phyloP scores from a whole-genome alignment of 176 grass and related monocot genomes.

The Cocos nucifera region DNA sequence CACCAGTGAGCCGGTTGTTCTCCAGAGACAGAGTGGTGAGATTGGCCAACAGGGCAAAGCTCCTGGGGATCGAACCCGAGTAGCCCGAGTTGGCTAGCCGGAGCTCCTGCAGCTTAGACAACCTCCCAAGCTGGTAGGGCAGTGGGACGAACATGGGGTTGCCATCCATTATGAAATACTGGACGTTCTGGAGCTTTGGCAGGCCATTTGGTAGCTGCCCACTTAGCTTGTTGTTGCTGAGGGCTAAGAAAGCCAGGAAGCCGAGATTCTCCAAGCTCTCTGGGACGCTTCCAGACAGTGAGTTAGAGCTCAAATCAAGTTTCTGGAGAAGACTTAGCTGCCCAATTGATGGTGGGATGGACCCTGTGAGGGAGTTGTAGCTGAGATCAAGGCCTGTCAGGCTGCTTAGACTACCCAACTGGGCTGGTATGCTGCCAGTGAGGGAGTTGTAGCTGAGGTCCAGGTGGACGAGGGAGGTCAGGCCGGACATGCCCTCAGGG shows the following conservation, averaged over 20 bases:
- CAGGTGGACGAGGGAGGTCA: slow-evolving; percentile 62
- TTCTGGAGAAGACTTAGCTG: slow-evolving; percentile 72
- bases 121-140: slow-evolving; percentile 48
- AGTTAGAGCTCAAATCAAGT: slow-evolving; percentile 88
- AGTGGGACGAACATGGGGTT: slow-evolving; percentile 57
- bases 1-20: slow-evolving; percentile 71
- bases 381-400: slow-evolving; percentile 68
- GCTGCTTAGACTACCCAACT: slow-evolving; percentile 40
- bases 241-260: slow-evolving; percentile 61
- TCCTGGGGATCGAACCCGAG: slow-evolving; percentile 57
- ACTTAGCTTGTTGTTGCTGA: slow-evolving; percentile 52
- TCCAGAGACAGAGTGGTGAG: slow-evolving; percentile 74
- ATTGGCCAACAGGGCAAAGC: slow-evolving; percentile 48
- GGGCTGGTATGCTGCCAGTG: slow-evolving; percentile 29
- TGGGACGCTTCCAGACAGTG: slow-evolving; percentile 43
- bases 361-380: slow-evolving; percentile 70
- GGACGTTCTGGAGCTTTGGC: slow-evolving; percentile 42
- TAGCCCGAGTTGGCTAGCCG: slow-evolving; percentile 69
- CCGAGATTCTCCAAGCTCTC: slow-evolving; percentile 41
- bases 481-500: slow-evolving; percentile 32
- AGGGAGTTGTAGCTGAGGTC: slow-evolving; percentile 96
- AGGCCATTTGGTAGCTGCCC: slow-evolving; percentile 51
- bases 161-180: slow-evolving; percentile 92
- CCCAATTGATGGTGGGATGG: slow-evolving; percentile 53
- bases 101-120: slow-evolving; percentile 61